Evolutionary conservation across 495 filamentous ascomycete species (phyloP).

Genomic region (Hyaloscypha variabilis): DNA sequence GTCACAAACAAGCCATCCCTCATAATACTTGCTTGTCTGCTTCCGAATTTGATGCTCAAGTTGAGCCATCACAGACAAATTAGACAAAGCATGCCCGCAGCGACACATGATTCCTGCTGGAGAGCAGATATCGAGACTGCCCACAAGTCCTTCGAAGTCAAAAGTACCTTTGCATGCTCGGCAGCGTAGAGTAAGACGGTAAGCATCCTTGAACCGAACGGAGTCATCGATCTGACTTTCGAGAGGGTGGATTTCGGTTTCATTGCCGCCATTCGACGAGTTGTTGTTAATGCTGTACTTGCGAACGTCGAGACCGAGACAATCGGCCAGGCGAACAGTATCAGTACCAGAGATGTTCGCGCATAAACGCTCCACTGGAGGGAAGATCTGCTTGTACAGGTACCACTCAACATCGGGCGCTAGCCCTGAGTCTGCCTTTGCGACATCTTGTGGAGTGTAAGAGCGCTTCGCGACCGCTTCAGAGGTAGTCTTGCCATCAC

Average conservation of each 20-base stretch:
- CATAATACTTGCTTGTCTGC: slow-evolving; percentile 82
- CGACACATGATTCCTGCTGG: slow-evolving; percentile 76
- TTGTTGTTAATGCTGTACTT: slow-evolving; percentile 79
- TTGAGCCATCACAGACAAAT: slow-evolving; percentile 78
- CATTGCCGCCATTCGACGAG: slow-evolving; percentile 49
- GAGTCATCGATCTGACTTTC: slow-evolving; percentile 92
- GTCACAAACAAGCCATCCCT: slow-evolving; percentile 88
- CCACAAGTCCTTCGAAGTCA: slow-evolving; percentile 72
- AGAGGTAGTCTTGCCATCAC: slow-evolving; percentile 68
- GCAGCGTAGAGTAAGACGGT: slow-evolving; percentile 76
- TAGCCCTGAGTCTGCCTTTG: slow-evolving; percentile 71
- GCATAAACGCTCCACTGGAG: slow-evolving; percentile 96
- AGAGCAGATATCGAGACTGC: slow-evolving; percentile 59
- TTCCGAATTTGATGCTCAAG: slow-evolving; percentile 81
- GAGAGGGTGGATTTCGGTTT: slow-evolving; percentile 77
- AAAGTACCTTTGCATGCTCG: slow-evolving; percentile 72
- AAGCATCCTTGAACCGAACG: slow-evolving; percentile 79
- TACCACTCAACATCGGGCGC: slow-evolving; percentile 95
- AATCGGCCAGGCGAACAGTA: slow-evolving; percentile 83
- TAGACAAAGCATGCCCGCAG: slow-evolving; percentile 66
- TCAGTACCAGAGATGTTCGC: slow-evolving; percentile 94
- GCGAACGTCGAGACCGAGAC: slow-evolving; percentile 84
- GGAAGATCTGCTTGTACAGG: slow-evolving; percentile 96
- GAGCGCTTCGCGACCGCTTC: slow-evolving; percentile 84
- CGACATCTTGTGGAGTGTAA: slow-evolving; percentile 81